These are phyloP conservation scores for Pugionium dolabratum DNA, from an alignment of 345 rosid genomes.

Conservation along the genomic window DNA sequence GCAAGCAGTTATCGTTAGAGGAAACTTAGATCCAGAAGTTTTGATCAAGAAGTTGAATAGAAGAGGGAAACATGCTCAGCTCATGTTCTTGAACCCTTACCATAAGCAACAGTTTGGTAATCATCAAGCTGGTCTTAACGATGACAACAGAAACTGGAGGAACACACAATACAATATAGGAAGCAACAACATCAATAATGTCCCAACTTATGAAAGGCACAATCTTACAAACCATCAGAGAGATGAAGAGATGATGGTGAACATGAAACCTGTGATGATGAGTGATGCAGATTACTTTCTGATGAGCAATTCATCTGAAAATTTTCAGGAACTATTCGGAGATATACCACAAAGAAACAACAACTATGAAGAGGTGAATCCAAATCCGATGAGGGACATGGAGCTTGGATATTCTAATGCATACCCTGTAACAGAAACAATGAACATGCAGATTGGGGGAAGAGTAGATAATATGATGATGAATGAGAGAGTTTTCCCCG, in stretches of 20 bases:
- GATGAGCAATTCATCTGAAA: slow-evolving; percentile 30
- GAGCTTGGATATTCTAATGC: slow-evolving; percentile 35
- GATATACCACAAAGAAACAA: slow-evolving; percentile 11
- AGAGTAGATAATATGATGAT: slow-evolving; percentile 29
- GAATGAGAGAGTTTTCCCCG: slow-evolving; percentile 24
- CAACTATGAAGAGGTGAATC: slow-evolving; percentile 34
- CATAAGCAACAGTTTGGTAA: slow-evolving; percentile 29
- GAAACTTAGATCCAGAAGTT: slow-evolving; percentile 51
- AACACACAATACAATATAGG: slow-evolving; percentile 25
- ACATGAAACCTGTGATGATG: slow-evolving; percentile 34
- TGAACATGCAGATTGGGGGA: slow-evolving; percentile 31
- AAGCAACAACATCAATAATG: slow-evolving; percentile 17
- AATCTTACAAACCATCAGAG: slow-evolving; percentile 6
- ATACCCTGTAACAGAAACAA: slow-evolving; percentile 37
- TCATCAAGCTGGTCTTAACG: slow-evolving; percentile 8
- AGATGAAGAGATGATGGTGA: slow-evolving; percentile 33
- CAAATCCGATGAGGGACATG: slow-evolving; percentile 27
- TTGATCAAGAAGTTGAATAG: slow-evolving; percentile 53
- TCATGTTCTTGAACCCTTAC: slow-evolving; percentile 42
- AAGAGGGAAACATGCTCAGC: slow-evolving; percentile 65
- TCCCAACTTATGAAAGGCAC: slow-evolving; percentile 26
- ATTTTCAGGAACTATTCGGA: slow-evolving; percentile 28
- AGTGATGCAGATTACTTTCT: slow-evolving; percentile 34
- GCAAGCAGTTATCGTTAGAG: slow-evolving; percentile 57
- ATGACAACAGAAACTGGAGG: slow-evolving; percentile 32